These are phyloP conservation scores for Phyllosticta citriasiana DNA, from an alignment of 2,329 filamentous ascomycete genomes.

Conservation along the genomic window DNA sequence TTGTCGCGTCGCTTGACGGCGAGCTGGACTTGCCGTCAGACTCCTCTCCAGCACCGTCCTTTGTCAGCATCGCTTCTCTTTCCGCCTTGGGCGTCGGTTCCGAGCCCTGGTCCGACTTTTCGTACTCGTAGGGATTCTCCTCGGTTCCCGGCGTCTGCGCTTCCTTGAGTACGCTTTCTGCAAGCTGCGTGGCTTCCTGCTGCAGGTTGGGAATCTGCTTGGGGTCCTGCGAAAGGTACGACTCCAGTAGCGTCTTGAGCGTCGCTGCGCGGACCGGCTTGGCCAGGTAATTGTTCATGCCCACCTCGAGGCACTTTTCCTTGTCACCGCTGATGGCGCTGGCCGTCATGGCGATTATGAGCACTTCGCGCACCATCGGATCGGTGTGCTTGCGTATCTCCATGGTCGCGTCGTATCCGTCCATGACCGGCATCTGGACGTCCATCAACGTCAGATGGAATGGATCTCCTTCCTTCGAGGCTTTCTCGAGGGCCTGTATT, in stretches of 20 bases:
- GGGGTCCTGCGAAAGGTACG: conserved; percentile 47
- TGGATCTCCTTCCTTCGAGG: conserved; percentile 59
- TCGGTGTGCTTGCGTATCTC: conserved; percentile 68
- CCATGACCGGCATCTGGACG: conserved; percentile 88
- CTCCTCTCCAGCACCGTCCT: not conserved
- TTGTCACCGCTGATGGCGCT: conserved; percentile 88
- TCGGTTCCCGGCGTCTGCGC: not conserved
- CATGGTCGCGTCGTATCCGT: conserved; percentile 85
- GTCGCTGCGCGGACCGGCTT: conserved; percentile 89
- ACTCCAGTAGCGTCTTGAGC: conserved; percentile 71
- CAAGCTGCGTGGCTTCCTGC: conserved; percentile 35
- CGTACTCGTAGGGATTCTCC: not conserved
- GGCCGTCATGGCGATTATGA: conserved; percentile 98
- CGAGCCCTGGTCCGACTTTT: not conserved
- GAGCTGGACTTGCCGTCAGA: not conserved
- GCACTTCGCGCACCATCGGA: conserved; percentile 65
- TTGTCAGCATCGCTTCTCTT: not conserved
- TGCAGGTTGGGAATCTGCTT: conserved; percentile 36
- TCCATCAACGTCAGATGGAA: conserved; percentile 90
- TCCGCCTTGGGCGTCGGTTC: not conserved
- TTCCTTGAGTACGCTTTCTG: conserved; percentile 18
- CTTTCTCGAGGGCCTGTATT: conserved; percentile 70
- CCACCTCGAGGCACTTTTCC: conserved; percentile 88
- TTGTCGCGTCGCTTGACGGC: not conserved
- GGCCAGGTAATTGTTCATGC: conserved; percentile 95